phyloP scores from a whole-genome alignment of 1,284 basidiomycete genomes.

The Blastosporella zonata region DNA sequence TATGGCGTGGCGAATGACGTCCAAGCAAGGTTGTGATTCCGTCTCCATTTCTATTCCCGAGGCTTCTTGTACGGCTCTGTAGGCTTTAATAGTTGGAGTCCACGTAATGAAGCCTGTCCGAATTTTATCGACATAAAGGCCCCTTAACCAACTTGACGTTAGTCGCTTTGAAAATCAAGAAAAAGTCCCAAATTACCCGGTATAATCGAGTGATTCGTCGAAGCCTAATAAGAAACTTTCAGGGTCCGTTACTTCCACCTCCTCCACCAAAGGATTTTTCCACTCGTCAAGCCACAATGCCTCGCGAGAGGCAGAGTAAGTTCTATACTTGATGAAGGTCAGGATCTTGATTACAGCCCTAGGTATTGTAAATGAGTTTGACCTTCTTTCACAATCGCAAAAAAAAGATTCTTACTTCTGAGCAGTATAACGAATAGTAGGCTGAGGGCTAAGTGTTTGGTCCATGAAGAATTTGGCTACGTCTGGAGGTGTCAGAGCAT shows the following conservation, averaged over 20 bases:
- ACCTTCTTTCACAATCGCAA: background rate
- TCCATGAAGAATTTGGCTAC: slow-evolving; percentile 70
- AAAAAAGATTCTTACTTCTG: slow-evolving; percentile 50
- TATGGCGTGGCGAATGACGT: slow-evolving; percentile 53
- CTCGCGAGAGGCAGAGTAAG: slow-evolving; percentile 65
- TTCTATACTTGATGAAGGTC: slow-evolving; percentile 82
- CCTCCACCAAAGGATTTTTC: slow-evolving; percentile 67
- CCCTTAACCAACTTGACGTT: slow-evolving; percentile 27
- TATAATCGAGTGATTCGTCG: slow-evolving; percentile 36
- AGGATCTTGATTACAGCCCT: slow-evolving; percentile 77
- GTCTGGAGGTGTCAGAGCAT: slow-evolving; percentile 61
- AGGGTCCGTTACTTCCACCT: slow-evolving; percentile 51
- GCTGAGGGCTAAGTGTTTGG: slow-evolving; percentile 76
- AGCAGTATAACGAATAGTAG: slow-evolving; percentile 72
- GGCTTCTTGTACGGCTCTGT: slow-evolving; percentile 49
- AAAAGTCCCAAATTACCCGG: slow-evolving; percentile 24
- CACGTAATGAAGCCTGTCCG: slow-evolving; percentile 87
- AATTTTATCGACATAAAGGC: slow-evolving; percentile 74
- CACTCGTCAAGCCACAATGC: slow-evolving; percentile 82
- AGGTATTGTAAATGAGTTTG: slow-evolving; percentile 13
- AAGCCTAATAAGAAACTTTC: slow-evolving; percentile 45
- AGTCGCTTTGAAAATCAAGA: background rate
- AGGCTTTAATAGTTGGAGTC: slow-evolving; percentile 72
- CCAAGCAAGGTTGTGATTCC: slow-evolving; percentile 57
- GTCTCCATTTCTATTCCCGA: slow-evolving; percentile 64